phyloP scores from a whole-genome alignment of 805 yeast genomes.

The Monosporozyma solicola region DNA sequence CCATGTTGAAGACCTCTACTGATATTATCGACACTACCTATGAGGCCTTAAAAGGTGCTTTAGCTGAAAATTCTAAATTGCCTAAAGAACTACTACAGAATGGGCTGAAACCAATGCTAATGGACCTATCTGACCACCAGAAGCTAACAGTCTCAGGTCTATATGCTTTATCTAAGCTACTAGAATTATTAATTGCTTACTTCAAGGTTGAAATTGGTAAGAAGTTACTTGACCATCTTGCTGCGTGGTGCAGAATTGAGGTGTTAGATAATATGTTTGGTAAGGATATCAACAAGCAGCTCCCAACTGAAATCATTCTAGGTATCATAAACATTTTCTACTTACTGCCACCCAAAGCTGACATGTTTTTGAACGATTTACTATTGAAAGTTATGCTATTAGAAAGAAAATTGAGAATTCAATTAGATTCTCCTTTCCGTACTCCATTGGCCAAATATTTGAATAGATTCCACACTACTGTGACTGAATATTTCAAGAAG shows the following conservation, averaged over 20 bases:
- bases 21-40: constrained; percentile 92
- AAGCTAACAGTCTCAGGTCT: constrained; percentile 81
- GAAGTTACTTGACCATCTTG: constrained; percentile 82
- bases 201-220: constrained; percentile 96
- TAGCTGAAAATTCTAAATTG: constrained; percentile 76
- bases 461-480: constrained; percentile 70
- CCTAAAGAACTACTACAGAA: constrained; percentile 94
- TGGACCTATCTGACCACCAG: constrained; percentile 91
- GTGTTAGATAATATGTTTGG: constrained; percentile 67
- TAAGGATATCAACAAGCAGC: constrained; percentile 71
- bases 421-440: constrained; percentile 82
- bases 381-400: constrained; percentile 64
- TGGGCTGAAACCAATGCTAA: constrained; percentile 89
- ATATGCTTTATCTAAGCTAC: constrained; percentile 79
- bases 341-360: constrained; percentile 84
- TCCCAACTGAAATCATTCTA: constrained; percentile 75
- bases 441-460: constrained; percentile 82
- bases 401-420: constrained; percentile 77
- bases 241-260: constrained; percentile 90
- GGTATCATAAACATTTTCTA: constrained; percentile 90
- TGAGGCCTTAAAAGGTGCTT: constrained; percentile 71
- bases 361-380: constrained; percentile 81
- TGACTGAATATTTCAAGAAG: constrained; percentile 58
- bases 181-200: constrained; percentile 81
- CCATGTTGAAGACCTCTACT: constrained; percentile 74